These are phyloP conservation scores for Aspergillus brunneoviolaceus DNA, from an alignment of 2,329 filamentous ascomycete species.

Conservation along the genomic window DNA sequence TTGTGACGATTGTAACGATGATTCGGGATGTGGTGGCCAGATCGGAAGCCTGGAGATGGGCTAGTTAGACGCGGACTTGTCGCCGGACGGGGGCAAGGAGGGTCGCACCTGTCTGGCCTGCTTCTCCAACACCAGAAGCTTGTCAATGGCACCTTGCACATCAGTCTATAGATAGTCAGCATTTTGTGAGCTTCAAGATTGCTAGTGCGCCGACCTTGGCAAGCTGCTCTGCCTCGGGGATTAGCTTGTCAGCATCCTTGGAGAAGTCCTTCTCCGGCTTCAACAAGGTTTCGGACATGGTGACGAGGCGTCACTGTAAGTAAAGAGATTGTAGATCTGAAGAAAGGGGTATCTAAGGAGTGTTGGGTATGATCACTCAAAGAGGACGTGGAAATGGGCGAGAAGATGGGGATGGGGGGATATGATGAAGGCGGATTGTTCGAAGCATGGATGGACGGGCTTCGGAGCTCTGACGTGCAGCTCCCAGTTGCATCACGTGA, in stretches of 20 bases:
- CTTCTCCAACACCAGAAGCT: constrained; percentile 88
- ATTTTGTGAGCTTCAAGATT: neutral
- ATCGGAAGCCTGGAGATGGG: constrained; percentile 72
- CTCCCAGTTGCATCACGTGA: constrained; percentile 28
- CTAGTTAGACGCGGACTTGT: constrained; percentile 12
- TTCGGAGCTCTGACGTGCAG: constrained; percentile 16
- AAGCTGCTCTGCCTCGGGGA: constrained; percentile 86
- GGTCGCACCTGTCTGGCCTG: constrained; percentile 82
- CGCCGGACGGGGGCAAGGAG: neutral
- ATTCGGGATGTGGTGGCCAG: constrained; percentile 90
- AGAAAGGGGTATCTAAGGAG: constrained; percentile 4
- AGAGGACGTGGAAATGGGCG: constrained; percentile 9
- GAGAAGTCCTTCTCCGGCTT: constrained; percentile 99
- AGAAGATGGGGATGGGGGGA: neutral
- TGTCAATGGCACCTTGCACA: constrained; percentile 85
- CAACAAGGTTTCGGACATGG: constrained; percentile 78
- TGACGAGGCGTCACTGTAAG: constrained; percentile 33
- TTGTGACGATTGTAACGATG: constrained; percentile 82
- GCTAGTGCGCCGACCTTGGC: constrained; percentile 65
- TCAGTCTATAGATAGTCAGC: constrained; percentile 52
- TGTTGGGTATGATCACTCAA: constrained; percentile 2
- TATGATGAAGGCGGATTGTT: constrained; percentile 4
- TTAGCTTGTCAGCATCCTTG: constrained; percentile 88
- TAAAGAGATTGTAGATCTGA: neutral
- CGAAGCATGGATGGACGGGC: constrained; percentile 3